Evolutionary conservation across 148 eudicot genomes (phyloP).

Genomic region (Camellia granthamiana): DNA sequence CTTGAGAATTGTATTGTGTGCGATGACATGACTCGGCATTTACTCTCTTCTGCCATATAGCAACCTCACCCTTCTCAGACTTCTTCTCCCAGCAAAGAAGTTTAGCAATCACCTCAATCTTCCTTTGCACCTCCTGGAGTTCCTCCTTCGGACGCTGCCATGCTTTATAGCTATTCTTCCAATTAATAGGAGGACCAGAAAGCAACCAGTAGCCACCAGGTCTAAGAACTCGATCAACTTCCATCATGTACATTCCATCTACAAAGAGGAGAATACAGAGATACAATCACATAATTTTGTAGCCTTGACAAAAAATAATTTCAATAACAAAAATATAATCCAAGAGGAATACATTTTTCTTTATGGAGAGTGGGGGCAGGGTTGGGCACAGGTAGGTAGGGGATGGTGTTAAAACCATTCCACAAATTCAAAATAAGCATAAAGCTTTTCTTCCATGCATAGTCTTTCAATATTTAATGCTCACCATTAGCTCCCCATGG

Average conservation of each 20-base stretch:
- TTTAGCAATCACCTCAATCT: conserved; percentile 30
- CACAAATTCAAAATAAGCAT: neutral
- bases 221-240: conserved; percentile 32
- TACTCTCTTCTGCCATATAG: conserved; percentile 29
- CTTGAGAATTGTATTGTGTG: conserved; percentile 10
- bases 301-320: neutral
- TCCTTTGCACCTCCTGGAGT: conserved; percentile 27
- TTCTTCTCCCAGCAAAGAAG: conserved; percentile 39
- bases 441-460: neutral
- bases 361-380: neutral
- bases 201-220: conserved; percentile 37
- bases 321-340: neutral
- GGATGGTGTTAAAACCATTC: neutral
- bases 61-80: conserved; percentile 31
- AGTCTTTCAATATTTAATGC: neutral
- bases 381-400: too few species aligned
- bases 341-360: neutral
- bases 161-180: conserved; percentile 22
- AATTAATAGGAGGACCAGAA: conserved; percentile 38
- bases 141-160: conserved; percentile 35
- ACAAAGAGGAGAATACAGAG: neutral
- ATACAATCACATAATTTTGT: neutral
- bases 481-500: conserved; percentile 60
- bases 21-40: conserved; percentile 19
- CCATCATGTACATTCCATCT: conserved; percentile 29